A percentile compares a stretch with the other conserved stretches of the same genome.
Evolutionary conservation across 495 filamentous ascomycete genomes (phyloP).

Genomic region (Lasiosphaeriaceae sp.): DNA sequence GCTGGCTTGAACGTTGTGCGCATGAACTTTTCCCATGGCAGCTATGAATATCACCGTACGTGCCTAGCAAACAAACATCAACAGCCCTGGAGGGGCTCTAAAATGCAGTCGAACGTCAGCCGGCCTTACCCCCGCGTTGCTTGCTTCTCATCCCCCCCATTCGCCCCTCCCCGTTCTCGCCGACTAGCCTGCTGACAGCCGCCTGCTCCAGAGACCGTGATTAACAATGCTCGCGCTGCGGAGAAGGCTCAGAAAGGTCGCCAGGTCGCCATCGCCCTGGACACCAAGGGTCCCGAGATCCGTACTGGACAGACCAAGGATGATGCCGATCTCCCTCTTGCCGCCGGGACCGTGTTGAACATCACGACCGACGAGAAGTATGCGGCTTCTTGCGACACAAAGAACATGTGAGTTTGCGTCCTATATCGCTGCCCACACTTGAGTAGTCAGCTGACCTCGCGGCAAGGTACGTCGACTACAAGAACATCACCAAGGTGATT

Average conservation of each 20-base stretch:
- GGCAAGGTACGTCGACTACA: slow-evolving; percentile 92
- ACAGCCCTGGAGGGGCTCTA: no score
- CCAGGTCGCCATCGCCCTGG: slow-evolving; percentile 92
- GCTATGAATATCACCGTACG: slow-evolving; percentile 62
- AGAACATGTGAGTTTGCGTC: slow-evolving; percentile 83
- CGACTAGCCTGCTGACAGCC: slow-evolving; percentile 8
- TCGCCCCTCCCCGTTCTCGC: background rate
- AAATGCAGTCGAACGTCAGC: no score
- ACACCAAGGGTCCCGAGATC: slow-evolving; percentile 99
- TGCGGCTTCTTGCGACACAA: slow-evolving; percentile 71
- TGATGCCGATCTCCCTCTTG: slow-evolving; percentile 84
- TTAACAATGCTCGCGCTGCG: slow-evolving; percentile 86
- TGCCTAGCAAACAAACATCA: slow-evolving; percentile 2
- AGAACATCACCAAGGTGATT: slow-evolving; percentile 99
- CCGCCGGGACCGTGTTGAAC: slow-evolving; percentile 76
- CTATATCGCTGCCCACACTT: no score
- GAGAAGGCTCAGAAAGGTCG: slow-evolving; percentile 71
- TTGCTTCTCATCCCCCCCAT: no score
- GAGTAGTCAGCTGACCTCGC: slow-evolving; percentile 16
- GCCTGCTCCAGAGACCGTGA: slow-evolving; percentile 66
- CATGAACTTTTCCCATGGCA: slow-evolving; percentile 98
- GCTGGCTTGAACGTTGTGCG: slow-evolving; percentile 95
- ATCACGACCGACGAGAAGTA: slow-evolving; percentile 98
- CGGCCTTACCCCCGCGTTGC: no score
- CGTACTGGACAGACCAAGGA: slow-evolving; percentile 86